These are phyloP conservation scores for Petunia axillaris DNA, from an alignment of 257 asterid genomes.

Conservation along the genomic window DNA sequence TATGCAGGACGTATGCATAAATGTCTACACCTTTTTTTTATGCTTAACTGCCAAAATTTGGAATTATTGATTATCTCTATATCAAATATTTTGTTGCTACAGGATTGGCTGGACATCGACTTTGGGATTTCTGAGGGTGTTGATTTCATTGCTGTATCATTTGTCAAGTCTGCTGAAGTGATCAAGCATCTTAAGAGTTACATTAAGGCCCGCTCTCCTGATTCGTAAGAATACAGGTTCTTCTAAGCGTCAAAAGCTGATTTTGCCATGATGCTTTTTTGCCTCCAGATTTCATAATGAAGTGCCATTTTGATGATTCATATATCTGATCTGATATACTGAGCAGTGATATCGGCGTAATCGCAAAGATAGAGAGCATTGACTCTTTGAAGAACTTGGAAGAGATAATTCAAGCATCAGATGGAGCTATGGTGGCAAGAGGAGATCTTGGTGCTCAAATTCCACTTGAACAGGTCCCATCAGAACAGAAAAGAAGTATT, in stretches of 20 bases:
- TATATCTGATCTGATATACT: slow-evolving; percentile 24
- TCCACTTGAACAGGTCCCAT: slow-evolving; percentile 97
- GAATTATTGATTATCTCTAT: not conserved
- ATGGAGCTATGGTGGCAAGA: slow-evolving; percentile 99
- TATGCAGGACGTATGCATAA: too few relatives aligned
- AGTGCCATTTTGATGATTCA: not conserved
- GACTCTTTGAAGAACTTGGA: slow-evolving; percentile 93
- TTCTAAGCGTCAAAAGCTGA: too few relatives aligned
- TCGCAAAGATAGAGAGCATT: slow-evolving; percentile 93
- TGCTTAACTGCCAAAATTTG: too few relatives aligned
- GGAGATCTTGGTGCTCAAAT: slow-evolving; percentile 99
- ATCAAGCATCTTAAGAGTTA: slow-evolving; percentile 95
- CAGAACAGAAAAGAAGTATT: slow-evolving; percentile 88
- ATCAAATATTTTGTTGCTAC: slow-evolving; percentile 27
- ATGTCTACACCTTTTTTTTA: too few relatives aligned
- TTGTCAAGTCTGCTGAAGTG: slow-evolving; percentile 99
- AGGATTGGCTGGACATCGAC: slow-evolving; percentile 99
- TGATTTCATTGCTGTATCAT: slow-evolving; percentile 95
- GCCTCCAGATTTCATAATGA: not conserved
- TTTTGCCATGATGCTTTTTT: not conserved
- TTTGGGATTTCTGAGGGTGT: slow-evolving; percentile 98
- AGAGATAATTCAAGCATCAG: slow-evolving; percentile 88
- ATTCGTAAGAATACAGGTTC: slow-evolving; percentile 51
- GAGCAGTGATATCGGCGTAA: slow-evolving; percentile 83
- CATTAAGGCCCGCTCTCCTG: slow-evolving; percentile 90